phyloP scores from a whole-genome alignment of 225 moss, liverwort and hornwort species.

The Physcomitrium patens region DNA sequence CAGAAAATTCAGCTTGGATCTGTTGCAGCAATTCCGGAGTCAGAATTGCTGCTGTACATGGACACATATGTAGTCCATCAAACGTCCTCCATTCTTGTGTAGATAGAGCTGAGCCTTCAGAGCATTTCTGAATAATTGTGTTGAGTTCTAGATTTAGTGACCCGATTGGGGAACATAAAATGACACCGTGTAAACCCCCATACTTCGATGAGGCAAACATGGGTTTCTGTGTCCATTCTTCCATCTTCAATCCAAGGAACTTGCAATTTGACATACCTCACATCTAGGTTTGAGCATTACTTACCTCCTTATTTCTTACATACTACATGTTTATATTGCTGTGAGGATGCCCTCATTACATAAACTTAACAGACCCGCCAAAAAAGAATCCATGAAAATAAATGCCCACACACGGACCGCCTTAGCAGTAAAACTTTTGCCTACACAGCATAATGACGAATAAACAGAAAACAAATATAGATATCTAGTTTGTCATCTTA shows the following conservation, averaged over 20 bases:
- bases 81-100: constrained; percentile 50
- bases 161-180: constrained; percentile 53
- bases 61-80: constrained; percentile 25
- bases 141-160: constrained; percentile 28
- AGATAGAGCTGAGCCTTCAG: constrained; percentile 54
- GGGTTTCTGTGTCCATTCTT: constrained; percentile 56
- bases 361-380: no score
- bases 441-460: neutral
- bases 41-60: constrained; percentile 41
- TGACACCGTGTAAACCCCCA: constrained; percentile 47
- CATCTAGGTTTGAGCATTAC: neutral
- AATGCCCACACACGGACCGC: neutral
- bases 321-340: no score
- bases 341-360: no score
- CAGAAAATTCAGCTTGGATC: constrained; percentile 23
- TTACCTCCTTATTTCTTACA: neutral
- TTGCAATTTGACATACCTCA: neutral
- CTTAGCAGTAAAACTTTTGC: constrained; percentile 11
- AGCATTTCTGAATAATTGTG: constrained; percentile 60
- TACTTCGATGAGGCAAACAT: constrained; percentile 41
- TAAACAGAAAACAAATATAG: neutral
- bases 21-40: constrained; percentile 30
- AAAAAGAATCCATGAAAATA: no score
- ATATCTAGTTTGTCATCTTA: constrained; percentile 7
- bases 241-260: constrained; percentile 42